These are phyloP conservation scores for Seminavis robusta DNA, from an alignment of 108 stramenopile genomes.

Conservation along the genomic window DNA sequence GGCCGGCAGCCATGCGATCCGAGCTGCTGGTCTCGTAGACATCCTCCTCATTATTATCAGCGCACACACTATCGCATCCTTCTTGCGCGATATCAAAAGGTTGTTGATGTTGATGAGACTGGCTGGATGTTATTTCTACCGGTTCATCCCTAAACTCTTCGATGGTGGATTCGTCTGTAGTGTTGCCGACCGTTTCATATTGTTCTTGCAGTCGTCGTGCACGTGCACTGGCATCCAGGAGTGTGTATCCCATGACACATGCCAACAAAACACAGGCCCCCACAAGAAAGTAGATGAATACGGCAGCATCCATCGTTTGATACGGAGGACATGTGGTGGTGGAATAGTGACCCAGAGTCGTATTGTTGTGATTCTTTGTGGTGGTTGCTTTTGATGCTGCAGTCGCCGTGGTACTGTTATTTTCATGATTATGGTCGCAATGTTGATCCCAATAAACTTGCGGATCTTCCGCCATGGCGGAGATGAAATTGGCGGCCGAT, in stretches of 20 bases:
- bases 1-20: neutral
- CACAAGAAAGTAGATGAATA: slow-evolving; percentile 40
- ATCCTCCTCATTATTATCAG: neutral
- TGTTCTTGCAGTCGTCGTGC: neutral
- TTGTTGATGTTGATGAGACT: neutral
- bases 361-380: too few species aligned
- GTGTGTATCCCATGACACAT: slow-evolving; percentile 40
- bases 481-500: slow-evolving; percentile 19
- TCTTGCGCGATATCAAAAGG: neutral
- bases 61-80: neutral
- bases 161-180: neutral
- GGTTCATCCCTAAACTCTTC: neutral
- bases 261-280: slow-evolving; percentile 25
- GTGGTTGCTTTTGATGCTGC: too few species aligned
- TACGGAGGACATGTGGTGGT: slow-evolving; percentile 22
- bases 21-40: neutral
- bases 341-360: neutral
- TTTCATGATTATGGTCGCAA: slow-evolving; percentile 13
- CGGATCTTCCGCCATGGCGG: slow-evolving; percentile 18
- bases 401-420: neutral
- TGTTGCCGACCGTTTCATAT: neutral
- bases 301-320: slow-evolving; percentile 24
- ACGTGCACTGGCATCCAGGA: neutral
- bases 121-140: too few species aligned
- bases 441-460: slow-evolving; percentile 18